phyloP scores from a whole-genome alignment of 2,329 filamentous ascomycete species.

The Lasiodiplodia theobromae region DNA sequence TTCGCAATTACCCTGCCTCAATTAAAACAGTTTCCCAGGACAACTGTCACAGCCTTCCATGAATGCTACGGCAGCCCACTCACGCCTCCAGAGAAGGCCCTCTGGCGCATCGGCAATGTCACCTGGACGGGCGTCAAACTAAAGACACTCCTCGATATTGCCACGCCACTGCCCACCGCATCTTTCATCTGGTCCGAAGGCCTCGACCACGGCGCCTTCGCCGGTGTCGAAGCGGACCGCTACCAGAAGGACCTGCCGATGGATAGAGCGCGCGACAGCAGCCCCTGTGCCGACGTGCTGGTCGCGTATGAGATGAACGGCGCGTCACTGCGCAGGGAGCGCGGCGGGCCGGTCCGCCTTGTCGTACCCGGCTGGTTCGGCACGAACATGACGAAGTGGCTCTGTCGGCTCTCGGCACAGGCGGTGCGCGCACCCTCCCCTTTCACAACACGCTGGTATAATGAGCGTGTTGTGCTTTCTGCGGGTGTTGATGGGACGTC shows the following conservation, averaged over 20 bases:
- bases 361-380: slow-evolving; percentile 45
- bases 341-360: slow-evolving; percentile 42
- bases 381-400: slow-evolving; percentile 44
- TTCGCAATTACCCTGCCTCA: slow-evolving; percentile 39
- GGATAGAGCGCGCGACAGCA: slow-evolving; percentile 35
- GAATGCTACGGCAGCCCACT: slow-evolving; percentile 49
- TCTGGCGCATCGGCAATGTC: slow-evolving; percentile 46
- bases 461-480: slow-evolving; percentile 33
- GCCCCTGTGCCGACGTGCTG: slow-evolving; percentile 37
- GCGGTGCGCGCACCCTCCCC: slow-evolving; percentile 35
- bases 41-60: slow-evolving; percentile 42
- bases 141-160: slow-evolving; percentile 35
- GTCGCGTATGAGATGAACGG: slow-evolving; percentile 42
- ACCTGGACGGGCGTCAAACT: slow-evolving; percentile 45
- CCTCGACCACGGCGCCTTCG: slow-evolving; percentile 40
- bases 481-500: neutral
- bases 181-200: slow-evolving; percentile 42
- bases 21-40: slow-evolving; percentile 37
- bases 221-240: slow-evolving; percentile 36
- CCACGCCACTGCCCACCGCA: slow-evolving; percentile 31
- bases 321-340: slow-evolving; percentile 33
- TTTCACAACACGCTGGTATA: slow-evolving; percentile 42
- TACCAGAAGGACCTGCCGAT: slow-evolving; percentile 45
- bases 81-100: slow-evolving; percentile 37
- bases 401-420: slow-evolving; percentile 37